Evolutionary conservation across 345 rosid species (phyloP).

Genomic region (Pseudoturritis turrita): DNA sequence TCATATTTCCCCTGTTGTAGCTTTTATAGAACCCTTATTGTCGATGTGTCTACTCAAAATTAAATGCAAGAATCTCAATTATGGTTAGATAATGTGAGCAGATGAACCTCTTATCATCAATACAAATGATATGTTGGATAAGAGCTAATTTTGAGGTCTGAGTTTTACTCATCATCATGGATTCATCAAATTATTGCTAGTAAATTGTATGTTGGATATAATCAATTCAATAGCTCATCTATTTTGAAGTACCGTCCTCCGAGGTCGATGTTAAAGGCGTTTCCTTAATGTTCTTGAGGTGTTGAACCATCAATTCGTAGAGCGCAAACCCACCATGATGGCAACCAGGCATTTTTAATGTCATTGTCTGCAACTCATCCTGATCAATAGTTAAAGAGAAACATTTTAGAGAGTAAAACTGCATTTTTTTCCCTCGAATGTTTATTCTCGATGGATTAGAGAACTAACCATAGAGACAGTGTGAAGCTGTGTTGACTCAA

Average conservation of each 20-base stretch:
- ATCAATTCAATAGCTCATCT: too few relatives aligned
- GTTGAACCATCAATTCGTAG: constrained; percentile 61
- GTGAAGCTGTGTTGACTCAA: constrained; percentile 77
- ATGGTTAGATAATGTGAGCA: neutral
- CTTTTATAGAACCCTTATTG: neutral
- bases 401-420: neutral
- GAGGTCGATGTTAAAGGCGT: neutral
- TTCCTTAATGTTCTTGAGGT: constrained; percentile 22
- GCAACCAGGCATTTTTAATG: constrained; percentile 85
- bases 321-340: constrained; percentile 91
- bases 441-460: neutral
- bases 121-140: constrained; percentile 31
- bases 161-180: constrained; percentile 25
- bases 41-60: neutral
- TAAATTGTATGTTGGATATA: neutral
- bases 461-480: constrained; percentile 62
- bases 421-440: neutral
- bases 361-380: constrained; percentile 62
- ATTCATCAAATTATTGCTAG: neutral
- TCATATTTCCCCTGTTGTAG: neutral
- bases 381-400: constrained; percentile 15
- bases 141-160: constrained; percentile 42
- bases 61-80: neutral
- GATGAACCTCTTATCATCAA: neutral
- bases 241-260: neutral